A percentile compares a stretch with the other conserved stretches of the same genome.
These are phyloP conservation scores for Hypoxylon rubiginosum DNA, from an alignment of 2,329 filamentous ascomycete species.

Conservation along the genomic window DNA sequence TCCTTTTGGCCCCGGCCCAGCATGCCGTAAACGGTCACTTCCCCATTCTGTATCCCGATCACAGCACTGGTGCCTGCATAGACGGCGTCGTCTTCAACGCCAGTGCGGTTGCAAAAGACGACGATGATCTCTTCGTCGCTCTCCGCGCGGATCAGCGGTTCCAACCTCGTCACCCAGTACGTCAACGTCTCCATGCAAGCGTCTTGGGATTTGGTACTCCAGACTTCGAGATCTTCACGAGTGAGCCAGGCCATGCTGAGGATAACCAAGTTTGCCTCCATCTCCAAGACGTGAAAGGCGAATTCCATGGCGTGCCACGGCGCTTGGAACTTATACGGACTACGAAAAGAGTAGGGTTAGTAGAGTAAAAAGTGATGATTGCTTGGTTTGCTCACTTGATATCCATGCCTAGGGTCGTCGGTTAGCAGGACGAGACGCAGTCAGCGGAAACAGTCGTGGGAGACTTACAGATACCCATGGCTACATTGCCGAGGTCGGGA, in stretches of 20 bases:
- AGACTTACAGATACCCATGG: slow-evolving; percentile 71
- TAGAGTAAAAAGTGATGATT: background rate
- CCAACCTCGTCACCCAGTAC: slow-evolving; percentile 81
- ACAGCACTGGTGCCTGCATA: slow-evolving; percentile 84
- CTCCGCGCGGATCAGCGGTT: slow-evolving; percentile 71
- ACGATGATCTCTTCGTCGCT: slow-evolving; percentile 72
- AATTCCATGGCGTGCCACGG: slow-evolving; percentile 65
- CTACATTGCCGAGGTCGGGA: slow-evolving; percentile 63
- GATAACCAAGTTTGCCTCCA: slow-evolving; percentile 72
- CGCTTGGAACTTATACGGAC: slow-evolving; percentile 65
- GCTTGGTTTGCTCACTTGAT: slow-evolving; percentile 63
- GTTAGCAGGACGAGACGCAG: slow-evolving; percentile 28
- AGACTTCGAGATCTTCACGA: slow-evolving; percentile 58
- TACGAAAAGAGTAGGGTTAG: slow-evolving; percentile 46
- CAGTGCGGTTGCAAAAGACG: slow-evolving; percentile 78
- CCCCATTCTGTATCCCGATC: slow-evolving; percentile 73
- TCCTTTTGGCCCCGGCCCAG: slow-evolving; percentile 78
- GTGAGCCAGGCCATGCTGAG: slow-evolving; percentile 86
- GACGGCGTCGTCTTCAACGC: slow-evolving; percentile 73
- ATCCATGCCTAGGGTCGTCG: slow-evolving; percentile 63
- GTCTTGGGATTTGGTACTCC: slow-evolving; percentile 62
- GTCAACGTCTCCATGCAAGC: slow-evolving; percentile 80
- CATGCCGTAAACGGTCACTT: slow-evolving; percentile 77
- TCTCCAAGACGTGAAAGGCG: slow-evolving; percentile 69
- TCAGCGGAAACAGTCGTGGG: slow-evolving; percentile 21